phyloP scores from a whole-genome alignment of 2,329 filamentous ascomycete species.

The Fusarium udum region DNA sequence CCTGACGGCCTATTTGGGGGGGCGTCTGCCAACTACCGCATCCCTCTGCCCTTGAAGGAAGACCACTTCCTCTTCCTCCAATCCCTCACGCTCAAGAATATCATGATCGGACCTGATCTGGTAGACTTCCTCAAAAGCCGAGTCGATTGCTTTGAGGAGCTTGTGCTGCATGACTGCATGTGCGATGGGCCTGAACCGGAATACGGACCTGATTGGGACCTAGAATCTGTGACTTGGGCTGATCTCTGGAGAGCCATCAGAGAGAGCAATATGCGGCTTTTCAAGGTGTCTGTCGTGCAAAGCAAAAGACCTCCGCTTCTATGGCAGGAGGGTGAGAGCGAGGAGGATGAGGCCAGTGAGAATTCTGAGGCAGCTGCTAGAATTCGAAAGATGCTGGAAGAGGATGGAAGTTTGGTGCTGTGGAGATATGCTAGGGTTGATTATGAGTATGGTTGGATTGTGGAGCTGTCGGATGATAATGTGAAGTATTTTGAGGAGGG shows the following conservation, averaged over 20 bases:
- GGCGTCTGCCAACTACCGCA: accelerated
- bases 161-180: not conserved
- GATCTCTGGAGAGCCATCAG: not conserved
- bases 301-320: not conserved
- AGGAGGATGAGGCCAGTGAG: not conserved
- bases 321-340: not conserved
- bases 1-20: not conserved
- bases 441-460: not conserved
- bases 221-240: not conserved
- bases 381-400: not conserved
- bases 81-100: not conserved
- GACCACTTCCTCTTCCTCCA: not conserved
- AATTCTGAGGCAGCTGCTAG: not conserved
- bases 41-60: not conserved
- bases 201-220: not conserved
- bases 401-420: not conserved
- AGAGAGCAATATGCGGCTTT: accelerated
- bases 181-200: not conserved
- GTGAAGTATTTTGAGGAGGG: not conserved
- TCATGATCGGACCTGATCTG: not conserved
- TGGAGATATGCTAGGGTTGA: slow-evolving; percentile 1
- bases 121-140: not conserved
- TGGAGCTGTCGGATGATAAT: not conserved
- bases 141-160: not conserved
- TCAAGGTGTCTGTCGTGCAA: not conserved